Percentiles rank a stretch among this genome's conserved stretches.
Conservation (phyloP, 805 yeast species). For the Komagataella populi region DNA sequence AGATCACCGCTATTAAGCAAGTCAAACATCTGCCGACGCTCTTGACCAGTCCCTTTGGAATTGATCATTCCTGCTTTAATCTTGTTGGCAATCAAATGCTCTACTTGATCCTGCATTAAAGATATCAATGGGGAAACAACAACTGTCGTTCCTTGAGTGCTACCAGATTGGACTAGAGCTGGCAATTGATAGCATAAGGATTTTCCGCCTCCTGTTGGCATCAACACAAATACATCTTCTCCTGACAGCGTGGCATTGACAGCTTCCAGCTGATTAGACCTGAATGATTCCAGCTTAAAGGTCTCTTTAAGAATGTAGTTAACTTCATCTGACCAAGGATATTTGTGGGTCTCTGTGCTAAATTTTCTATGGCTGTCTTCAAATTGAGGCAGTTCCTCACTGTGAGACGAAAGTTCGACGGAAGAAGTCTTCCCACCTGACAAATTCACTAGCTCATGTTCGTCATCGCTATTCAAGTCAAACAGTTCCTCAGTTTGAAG, state of each 20-base stretch:
- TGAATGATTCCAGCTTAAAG: conserved; percentile 54
- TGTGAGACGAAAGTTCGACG: not conserved
- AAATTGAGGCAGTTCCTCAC: not conserved
- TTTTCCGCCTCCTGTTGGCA: conserved; percentile 99
- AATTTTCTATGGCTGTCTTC: not conserved
- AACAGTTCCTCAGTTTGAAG: not conserved
- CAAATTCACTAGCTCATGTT: not conserved
- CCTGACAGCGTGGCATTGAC: conserved; percentile 66
- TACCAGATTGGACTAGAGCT: conserved; percentile 67
- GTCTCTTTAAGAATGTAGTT: conserved; percentile 36
- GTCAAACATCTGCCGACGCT: conserved; percentile 47
- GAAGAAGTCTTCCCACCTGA: not conserved
- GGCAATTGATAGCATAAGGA: conserved; percentile 93
- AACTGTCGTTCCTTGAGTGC: conserved; percentile 71
- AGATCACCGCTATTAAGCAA: conserved; percentile 52
- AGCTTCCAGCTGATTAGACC: conserved; percentile 81
- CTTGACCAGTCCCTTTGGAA: conserved; percentile 55
- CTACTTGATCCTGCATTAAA: conserved; percentile 94
- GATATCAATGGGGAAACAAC: conserved; percentile 93
- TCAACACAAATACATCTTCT: conserved; percentile 80
- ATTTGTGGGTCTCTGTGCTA: conserved; percentile 4
- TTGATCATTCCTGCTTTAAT: conserved; percentile 82
- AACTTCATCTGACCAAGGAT: conserved; percentile 62
- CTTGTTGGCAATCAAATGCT: conserved; percentile 51
- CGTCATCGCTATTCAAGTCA: not conserved